Percentiles rank a stretch among this genome's conserved stretches.
These are phyloP conservation scores for Brassica hybrid DNA, from an alignment of 441 rosid genomes.

Conservation along the genomic window DNA sequence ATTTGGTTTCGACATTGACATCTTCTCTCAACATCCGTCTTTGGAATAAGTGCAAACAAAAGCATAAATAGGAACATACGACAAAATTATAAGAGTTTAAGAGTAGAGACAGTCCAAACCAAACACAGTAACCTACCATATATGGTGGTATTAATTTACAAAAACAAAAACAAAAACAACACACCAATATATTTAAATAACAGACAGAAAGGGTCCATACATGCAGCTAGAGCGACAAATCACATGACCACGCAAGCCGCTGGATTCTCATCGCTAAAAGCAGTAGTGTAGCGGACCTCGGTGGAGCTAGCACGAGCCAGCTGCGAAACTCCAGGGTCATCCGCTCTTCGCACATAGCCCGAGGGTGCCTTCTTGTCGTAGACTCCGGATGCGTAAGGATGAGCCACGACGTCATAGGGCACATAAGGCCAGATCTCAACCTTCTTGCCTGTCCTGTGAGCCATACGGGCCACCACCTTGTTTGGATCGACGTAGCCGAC, in stretches of 20 bases:
- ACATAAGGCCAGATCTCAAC: constrained; percentile 96
- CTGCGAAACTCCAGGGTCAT: constrained; percentile 60
- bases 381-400: constrained; percentile 85
- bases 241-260: constrained; percentile 80
- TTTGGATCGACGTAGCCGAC: constrained; percentile 78
- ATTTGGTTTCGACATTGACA: too few relatives aligned
- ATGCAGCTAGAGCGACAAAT: background rate
- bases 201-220: background rate
- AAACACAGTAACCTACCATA: constrained; percentile 33
- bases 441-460: constrained; percentile 86
- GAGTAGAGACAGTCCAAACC: background rate
- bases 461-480: constrained; percentile 78
- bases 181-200: background rate
- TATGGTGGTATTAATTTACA: constrained; percentile 17
- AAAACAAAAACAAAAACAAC: constrained; percentile 1
- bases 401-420: constrained; percentile 86
- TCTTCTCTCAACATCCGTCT: background rate
- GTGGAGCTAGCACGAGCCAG: constrained; percentile 96
- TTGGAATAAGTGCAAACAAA: background rate
- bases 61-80: background rate
- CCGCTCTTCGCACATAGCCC: constrained; percentile 74
- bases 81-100: constrained; percentile 1
- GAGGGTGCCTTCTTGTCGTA: constrained; percentile 89
- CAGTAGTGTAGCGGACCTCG: constrained; percentile 91
- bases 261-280: constrained; percentile 90